These are phyloP conservation scores for Mortierella sp. DNA, from an alignment of 371 early-diverging fungal species.

Conservation along the genomic window DNA sequence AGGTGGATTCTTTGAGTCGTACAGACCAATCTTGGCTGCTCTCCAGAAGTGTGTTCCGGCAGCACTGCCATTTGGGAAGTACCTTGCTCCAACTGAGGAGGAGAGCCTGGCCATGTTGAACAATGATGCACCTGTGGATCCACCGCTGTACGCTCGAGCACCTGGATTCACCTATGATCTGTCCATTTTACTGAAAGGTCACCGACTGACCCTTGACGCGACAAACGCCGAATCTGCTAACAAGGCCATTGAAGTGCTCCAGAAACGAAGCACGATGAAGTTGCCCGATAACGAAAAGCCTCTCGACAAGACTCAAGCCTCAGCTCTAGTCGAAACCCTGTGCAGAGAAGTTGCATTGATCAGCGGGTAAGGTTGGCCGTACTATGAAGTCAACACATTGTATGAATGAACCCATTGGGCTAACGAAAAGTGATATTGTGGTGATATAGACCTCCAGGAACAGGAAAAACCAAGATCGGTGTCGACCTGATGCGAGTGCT, in stretches of 20 bases:
- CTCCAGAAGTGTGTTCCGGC: slow-evolving; percentile 51
- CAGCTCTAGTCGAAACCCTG: slow-evolving; percentile 52
- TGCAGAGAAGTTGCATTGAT: slow-evolving; percentile 56
- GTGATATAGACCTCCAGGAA: slow-evolving; percentile 60
- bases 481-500: slow-evolving; percentile 58
- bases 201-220: slow-evolving; percentile 14
- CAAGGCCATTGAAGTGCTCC: slow-evolving; percentile 8
- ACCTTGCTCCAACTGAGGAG: slow-evolving; percentile 46
- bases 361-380: slow-evolving; percentile 54
- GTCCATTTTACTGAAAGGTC: slow-evolving; percentile 20
- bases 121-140: slow-evolving; percentile 10
- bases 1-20: slow-evolving; percentile 57
- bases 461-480: slow-evolving; percentile 65
- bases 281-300: background rate
- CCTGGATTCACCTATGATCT: slow-evolving; percentile 54
- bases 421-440: background rate
- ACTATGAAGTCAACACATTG: no score
- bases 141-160: slow-evolving; percentile 52
- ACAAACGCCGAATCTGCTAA: slow-evolving; percentile 5
- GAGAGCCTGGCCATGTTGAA: background rate
- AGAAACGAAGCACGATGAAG: slow-evolving; percentile 1
- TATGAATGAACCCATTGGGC: background rate
- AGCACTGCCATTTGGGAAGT: slow-evolving; percentile 51
- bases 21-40: slow-evolving; percentile 57
- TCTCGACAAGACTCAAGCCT: slow-evolving; percentile 53